phyloP scores from a whole-genome alignment of 129 eudicot genomes.

The Chrysanthemum seticuspe region DNA sequence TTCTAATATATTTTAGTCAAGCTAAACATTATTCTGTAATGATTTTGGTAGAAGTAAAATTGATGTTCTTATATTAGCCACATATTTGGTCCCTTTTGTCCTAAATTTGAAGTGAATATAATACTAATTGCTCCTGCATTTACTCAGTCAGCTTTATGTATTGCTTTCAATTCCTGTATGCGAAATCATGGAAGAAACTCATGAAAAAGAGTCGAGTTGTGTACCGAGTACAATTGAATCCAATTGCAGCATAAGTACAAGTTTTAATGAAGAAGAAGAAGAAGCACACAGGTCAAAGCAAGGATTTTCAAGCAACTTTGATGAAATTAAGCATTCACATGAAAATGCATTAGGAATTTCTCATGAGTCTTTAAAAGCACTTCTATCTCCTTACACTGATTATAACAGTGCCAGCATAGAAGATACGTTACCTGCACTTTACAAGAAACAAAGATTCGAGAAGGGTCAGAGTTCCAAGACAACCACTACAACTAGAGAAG shows the following conservation, averaged over 20 bases:
- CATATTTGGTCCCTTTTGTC: no score
- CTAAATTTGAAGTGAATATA: no score
- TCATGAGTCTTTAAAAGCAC: constrained; percentile 41
- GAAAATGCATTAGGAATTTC: constrained; percentile 24
- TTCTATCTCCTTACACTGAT: constrained; percentile 26
- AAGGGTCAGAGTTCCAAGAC: constrained; percentile 27
- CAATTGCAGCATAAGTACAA: constrained; percentile 47
- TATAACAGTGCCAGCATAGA: constrained; percentile 16
- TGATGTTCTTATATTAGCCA: no score
- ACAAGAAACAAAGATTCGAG: constrained; percentile 57
- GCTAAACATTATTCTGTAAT: no score
- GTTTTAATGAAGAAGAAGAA: constrained; percentile 18
- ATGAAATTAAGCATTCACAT: constrained; percentile 23
- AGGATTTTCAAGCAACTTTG: constrained; percentile 21
- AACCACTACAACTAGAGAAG: constrained; percentile 18
- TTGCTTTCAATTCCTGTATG: no score
- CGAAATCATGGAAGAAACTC: constrained; percentile 33
- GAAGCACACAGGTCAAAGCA: constrained; percentile 29
- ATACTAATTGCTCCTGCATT: no score
- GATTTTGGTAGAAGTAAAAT: no score
- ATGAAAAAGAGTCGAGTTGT: constrained; percentile 43
- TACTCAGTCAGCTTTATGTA: no score
- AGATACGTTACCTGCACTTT: constrained; percentile 40
- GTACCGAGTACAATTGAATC: constrained; percentile 45
- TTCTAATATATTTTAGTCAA: no score